Evolutionary conservation across 352 stramenopile species (phyloP).

Genomic region (Globisporangium ultimum): DNA sequence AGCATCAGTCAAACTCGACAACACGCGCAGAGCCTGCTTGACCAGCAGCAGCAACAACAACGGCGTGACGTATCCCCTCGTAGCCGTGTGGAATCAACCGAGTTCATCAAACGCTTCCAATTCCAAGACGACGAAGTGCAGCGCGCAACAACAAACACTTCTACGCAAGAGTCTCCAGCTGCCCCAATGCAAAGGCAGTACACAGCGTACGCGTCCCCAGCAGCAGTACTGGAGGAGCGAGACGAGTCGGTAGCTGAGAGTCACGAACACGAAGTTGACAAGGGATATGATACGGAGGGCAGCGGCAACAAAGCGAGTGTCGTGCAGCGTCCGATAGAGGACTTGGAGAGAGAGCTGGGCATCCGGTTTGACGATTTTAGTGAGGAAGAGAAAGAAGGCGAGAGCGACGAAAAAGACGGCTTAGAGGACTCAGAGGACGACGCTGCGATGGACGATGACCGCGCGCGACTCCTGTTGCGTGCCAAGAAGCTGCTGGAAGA

Average conservation of each 20-base stretch:
- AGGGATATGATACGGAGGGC: constrained; percentile 21
- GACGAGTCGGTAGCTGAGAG: not conserved
- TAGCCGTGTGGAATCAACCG: not conserved
- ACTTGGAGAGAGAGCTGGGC: constrained; percentile 65
- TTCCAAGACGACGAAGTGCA: not conserved
- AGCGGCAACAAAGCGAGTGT: constrained; percentile 22
- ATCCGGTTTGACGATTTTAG: constrained; percentile 64
- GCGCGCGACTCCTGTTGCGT: constrained; percentile 36
- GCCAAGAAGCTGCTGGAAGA: constrained; percentile 50
- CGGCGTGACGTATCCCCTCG: not conserved
- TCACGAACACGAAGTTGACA: constrained; percentile 6
- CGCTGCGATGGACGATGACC: constrained; percentile 45
- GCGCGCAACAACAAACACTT: not conserved
- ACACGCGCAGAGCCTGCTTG: not conserved
- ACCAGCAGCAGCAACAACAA: constrained; percentile 3
- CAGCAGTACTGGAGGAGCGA: not conserved
- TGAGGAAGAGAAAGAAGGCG: constrained; percentile 51
- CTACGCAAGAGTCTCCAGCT: not conserved
- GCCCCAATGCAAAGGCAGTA: constrained; percentile 1
- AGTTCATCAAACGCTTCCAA: not conserved
- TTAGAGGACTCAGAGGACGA: constrained; percentile 29
- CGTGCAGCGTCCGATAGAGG: constrained; percentile 66
- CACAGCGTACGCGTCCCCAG: not conserved
- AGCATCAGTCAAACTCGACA: not conserved
- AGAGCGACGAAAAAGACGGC: constrained; percentile 27